Evolutionary conservation across 2,329 filamentous ascomycete genomes (phyloP), one percentile per base, ranked within the genome.

Genomic region (Botrytis elliptica): DNA sequence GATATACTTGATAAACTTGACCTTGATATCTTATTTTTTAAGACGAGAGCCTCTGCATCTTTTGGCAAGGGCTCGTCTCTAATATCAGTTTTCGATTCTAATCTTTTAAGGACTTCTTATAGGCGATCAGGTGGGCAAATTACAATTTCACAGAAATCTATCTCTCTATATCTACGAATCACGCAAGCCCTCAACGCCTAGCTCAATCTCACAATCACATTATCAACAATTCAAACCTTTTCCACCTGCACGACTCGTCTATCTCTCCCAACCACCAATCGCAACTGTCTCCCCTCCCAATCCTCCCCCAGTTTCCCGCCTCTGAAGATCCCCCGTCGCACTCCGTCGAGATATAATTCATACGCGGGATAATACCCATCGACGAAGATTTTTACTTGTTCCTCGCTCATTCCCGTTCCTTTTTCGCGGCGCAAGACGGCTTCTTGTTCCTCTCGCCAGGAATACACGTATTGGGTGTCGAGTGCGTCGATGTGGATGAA

Each of bases 381-480:
- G 25, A 93, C 88, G 81, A 93, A 93, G 40, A 85, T 82, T 55
- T 85, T 84, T 22, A 93, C 90, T 77, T 91, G 85, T 72, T 90
- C 88, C 78, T 89, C 87, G 2, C 85, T 89, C 91, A 93, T 93
- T 0, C 90, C 91, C 25, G 57, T 75, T 1, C 90, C 90, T 76
- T 87, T 91, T 8, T 81, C 78, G 18, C 84, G 84, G 67, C 88
- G 85, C 77, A 93, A 83, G 40, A 83, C 85, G 60, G 85, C 84
- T 80, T 93, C 91, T 79, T 92, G 90, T 79, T 93, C 84, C 76
- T 89, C 82, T 22, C 91, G 84, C 91, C 91, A 93, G 71, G 86
- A 85, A 77, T 93, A 93, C 42, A 93, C 91, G 78, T 86, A 91
- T 46, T 83, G 82, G 25, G 87, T 84, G 76, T 92, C 84, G 76